Evolutionary conservation across 2,329 filamentous ascomycete species (phyloP), one percentile per base, ranked within the genome.

Genomic region (Colletotrichum somersetense): DNA sequence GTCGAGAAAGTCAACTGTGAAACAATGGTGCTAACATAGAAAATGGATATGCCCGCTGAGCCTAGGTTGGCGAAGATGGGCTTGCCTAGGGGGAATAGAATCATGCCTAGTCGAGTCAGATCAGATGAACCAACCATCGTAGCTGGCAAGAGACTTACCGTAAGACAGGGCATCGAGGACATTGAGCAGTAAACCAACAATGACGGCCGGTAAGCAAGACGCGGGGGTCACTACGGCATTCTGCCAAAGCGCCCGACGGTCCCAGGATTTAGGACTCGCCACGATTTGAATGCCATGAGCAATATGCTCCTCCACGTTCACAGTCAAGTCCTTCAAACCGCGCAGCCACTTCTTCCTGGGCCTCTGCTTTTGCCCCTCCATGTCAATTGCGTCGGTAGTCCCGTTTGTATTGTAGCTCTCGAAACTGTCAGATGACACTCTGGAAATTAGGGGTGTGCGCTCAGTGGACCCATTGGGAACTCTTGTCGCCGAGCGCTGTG

Each of bases 1-100:
- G 88, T 87, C 0, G 96, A 98, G 80, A 96, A 98, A 20, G 94
- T 93, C 63, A 99, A 82, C 80, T 99, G 96, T 0, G 96, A 93
- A 52, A 98, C 89, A 74, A 99, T 97, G 69, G 95, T 98, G 86
- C 95, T 98, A 76, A 99, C 93, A 80, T 98, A 99, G 84, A 98
- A 99, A 82, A 99, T 98, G 0, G 96, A 97, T 67, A 99, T 97
- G 33, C 96, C 96, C 68, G 97, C 96, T 0, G 96, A 92, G 1
- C 96, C 96, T 8, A 98, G 89, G 74, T 92, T 89, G 38, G 92
- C 89, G 80, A 99, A 99, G 26, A 97, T 88, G 10, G 93, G 90
- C 74, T 93, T 92, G 8, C 96, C 95, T 0, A 99, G 87, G 0
- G 96, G 96, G 75, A 99, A 99, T 16, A 99, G 84, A 77, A 98